Conservation (phyloP, 306 rosid species). For the Citrullus amarus region DNA sequence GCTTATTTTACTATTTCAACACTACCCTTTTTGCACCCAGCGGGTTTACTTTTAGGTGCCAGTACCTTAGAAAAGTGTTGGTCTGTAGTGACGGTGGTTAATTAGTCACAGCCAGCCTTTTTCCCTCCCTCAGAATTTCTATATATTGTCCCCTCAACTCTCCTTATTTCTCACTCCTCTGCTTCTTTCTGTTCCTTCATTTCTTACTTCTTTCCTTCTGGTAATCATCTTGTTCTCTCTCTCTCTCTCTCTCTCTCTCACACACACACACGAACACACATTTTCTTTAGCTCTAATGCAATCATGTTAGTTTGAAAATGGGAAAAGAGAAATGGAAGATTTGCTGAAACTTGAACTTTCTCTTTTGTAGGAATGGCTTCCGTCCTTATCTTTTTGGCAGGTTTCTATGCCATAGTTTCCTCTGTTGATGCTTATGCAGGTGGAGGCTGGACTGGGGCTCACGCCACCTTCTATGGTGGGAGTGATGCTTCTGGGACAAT, state of each 20-base stretch:
- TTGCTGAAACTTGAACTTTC: conserved; percentile 13
- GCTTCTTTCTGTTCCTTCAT: conserved; percentile 1
- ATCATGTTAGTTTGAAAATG: neutral
- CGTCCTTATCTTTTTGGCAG: conserved; percentile 25
- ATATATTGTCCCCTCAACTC: conserved; percentile 27
- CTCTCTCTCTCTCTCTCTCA: conserved; percentile 6
- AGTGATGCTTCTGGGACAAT: conserved; percentile 98
- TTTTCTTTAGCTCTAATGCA: neutral
- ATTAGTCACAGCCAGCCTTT: conserved; percentile 9
- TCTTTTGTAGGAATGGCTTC: conserved; percentile 55
- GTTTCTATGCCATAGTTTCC: conserved; percentile 39
- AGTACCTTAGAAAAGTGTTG: conserved; percentile 18
- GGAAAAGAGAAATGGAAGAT: neutral
- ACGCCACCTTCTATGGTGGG: conserved; percentile 94
- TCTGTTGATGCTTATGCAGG: conserved; percentile 42
- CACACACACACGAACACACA: neutral
- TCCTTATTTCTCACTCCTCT: conserved; percentile 31
- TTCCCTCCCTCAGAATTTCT: conserved; percentile 16
- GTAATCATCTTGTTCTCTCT: conserved; percentile 22
- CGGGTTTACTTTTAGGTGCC: conserved; percentile 18
- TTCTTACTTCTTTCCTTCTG: conserved; percentile 16
- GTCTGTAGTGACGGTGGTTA: conserved; percentile 20
- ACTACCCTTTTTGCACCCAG: neutral
- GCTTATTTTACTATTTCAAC: neutral
- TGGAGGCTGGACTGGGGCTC: conserved; percentile 80